Evolutionary conservation across 306 rosid genomes (phyloP), one percentile per base, ranked within the genome.

Genomic region (Malus fusca): DNA sequence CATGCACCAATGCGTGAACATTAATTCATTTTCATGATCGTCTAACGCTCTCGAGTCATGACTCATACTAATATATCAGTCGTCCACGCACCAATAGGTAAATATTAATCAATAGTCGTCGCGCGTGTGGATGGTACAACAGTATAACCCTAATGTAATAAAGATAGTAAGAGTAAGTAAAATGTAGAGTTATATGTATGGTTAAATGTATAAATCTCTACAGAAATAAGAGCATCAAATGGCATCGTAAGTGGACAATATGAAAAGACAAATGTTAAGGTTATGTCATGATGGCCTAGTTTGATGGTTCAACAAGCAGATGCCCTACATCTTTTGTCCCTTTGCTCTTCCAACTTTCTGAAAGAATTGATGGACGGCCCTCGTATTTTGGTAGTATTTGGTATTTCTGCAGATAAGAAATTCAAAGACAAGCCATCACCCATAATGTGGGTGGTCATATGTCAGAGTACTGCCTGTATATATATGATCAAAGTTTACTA

Each of bases 231-330:
- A 78, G 96, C 84, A 92, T 87, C 88, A 68, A 77, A 77, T 19
- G 84, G 74, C 78, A 83, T 85, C 79, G 83, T 74, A 88, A 84
- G 83, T 61, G 91, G 97, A 92, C 99, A 90, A 89, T 43, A 81
- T 84, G 92, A 92, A 90, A 90, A 83, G 97, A 95, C 97, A 95
- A 92, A 88, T 82, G 84, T 92, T 92, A 95, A 90, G 99, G 97
- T 92, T 90, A 80, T 87, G 91, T 89, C 97, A 91, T 85, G 75
- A 92, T 82, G 91, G 83, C 88, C 79, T 42, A 66, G 84, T 83
- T 87, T 82, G 91, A 87, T 85, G 69, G 84, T 79, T 82, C 72
- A 79, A 80, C 72, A 61, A 76, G 46, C 25, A 58, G 77, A 83
- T 90, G 87, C 58, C 97, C 97, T 92, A 92, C 93, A 68, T 79